phyloP scores from a whole-genome alignment of 2,329 filamentous ascomycete genomes.

The Neonectria faginata region DNA sequence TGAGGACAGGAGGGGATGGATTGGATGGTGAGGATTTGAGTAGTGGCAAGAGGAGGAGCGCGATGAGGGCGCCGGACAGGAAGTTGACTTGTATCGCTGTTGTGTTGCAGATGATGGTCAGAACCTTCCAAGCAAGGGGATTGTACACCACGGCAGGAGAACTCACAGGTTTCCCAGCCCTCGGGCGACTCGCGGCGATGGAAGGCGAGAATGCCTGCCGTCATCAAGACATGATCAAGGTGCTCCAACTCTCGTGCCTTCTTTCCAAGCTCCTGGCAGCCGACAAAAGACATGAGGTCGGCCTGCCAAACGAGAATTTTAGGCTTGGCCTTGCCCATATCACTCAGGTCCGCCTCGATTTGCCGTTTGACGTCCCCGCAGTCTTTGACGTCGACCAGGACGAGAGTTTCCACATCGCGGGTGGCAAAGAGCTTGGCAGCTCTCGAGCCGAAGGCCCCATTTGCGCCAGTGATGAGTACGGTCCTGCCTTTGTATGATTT shows the following conservation, averaged over 20 bases:
- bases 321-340: conserved; percentile 41
- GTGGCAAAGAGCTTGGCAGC: conserved; percentile 52
- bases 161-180: conserved; percentile 54
- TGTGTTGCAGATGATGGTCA: conserved; percentile 15
- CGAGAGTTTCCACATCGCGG: conserved; percentile 50
- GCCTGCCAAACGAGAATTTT: conserved; percentile 52
- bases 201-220: conserved; percentile 53
- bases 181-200: conserved; percentile 52
- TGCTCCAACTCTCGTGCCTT: conserved; percentile 45
- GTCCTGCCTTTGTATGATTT: conserved; percentile 53
- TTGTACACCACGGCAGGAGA: not conserved
- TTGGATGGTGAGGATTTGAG: conserved; percentile 50
- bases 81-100: conserved; percentile 53
- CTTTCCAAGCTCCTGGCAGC: conserved; percentile 48
- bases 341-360: conserved; percentile 49
- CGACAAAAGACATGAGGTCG: conserved; percentile 52
- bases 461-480: conserved; percentile 51
- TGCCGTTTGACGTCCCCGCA: conserved; percentile 48
- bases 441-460: conserved; percentile 52
- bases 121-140: not conserved
- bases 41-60: conserved; percentile 49
- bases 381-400: conserved; percentile 52
- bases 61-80: conserved; percentile 50
- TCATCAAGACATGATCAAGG: conserved; percentile 53
- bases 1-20: conserved; percentile 50